A percentile compares a stretch with the other conserved stretches of the same genome.
Conservation (phyloP, 768 basidiomycete genomes). For the Filobasidium floriforme region DNA sequence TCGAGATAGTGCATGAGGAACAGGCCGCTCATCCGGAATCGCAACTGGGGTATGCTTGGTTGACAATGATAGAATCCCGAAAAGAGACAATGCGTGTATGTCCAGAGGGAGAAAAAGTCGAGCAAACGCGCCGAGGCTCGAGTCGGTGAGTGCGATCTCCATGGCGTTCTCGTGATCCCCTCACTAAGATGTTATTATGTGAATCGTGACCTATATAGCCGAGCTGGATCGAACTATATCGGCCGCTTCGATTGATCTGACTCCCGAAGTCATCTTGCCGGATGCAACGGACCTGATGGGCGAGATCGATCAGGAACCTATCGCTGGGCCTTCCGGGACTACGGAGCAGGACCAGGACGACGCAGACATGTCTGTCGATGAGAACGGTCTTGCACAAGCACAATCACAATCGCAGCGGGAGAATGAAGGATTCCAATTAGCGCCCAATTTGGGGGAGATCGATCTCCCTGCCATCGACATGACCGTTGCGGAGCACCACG, state of each 20-base stretch:
- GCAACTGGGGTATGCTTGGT: too few species aligned
- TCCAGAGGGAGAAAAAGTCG: constrained; percentile 13
- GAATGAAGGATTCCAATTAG: background rate
- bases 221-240: background rate
- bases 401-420: too few species aligned
- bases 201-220: background rate
- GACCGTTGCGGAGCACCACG: background rate
- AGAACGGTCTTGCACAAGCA: background rate
- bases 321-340: background rate
- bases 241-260: background rate
- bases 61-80: background rate
- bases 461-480: constrained; percentile 1
- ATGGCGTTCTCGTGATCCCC: background rate
- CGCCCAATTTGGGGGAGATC: background rate
- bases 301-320: background rate
- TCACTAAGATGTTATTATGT: too few species aligned
- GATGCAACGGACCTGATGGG: background rate
- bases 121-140: background rate
- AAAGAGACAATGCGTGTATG: constrained; percentile 19
- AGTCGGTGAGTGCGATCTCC: background rate
- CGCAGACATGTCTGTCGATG: background rate
- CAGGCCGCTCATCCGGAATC: background rate
- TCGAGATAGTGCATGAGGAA: background rate
- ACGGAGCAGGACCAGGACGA: background rate
- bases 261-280: background rate